Conservation (phyloP, 2,329 filamentous ascomycete species). For the Pseudogymnoascus sp. region DNA sequence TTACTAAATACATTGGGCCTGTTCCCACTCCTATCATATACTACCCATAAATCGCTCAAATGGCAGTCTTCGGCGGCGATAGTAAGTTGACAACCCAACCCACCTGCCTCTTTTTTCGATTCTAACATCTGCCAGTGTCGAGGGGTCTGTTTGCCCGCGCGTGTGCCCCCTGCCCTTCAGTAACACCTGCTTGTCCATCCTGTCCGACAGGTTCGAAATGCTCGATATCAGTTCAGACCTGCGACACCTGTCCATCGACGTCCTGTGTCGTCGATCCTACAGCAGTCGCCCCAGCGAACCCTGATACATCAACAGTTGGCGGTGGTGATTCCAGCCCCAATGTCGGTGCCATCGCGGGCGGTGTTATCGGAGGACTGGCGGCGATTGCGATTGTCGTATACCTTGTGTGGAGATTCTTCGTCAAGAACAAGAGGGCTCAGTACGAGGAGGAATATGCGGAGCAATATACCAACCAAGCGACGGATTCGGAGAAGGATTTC, state of each 20-base stretch:
- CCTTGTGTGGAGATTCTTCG: conserved; percentile 79
- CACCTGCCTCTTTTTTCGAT: background rate
- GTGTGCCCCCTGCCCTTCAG: conserved; percentile 38
- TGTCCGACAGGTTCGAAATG: conserved; percentile 52
- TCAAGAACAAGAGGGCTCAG: conserved; percentile 70
- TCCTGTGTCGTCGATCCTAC: conserved; percentile 44
- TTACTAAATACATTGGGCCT: background rate
- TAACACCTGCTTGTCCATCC: conserved; percentile 51
- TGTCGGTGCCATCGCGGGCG: conserved; percentile 81
- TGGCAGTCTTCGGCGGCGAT: background rate
- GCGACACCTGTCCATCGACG: conserved; percentile 52
- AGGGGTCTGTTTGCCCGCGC: background rate
- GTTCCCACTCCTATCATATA: background rate
- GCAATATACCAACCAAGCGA: conserved; percentile 41
- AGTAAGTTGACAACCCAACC: background rate
- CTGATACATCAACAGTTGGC: conserved; percentile 21
- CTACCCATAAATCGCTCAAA: background rate
- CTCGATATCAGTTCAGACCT: conserved; percentile 52
- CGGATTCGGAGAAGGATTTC: conserved; percentile 47
- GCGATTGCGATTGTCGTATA: conserved; percentile 69
- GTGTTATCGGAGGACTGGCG: conserved; percentile 78
- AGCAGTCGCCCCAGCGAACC: conserved; percentile 19
- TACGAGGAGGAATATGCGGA: conserved; percentile 54
- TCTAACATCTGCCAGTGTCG: background rate
- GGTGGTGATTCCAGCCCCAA: conserved; percentile 50